Conservation (phyloP, 2,329 filamentous ascomycete species). For the Corinectria fuckeliana region DNA sequence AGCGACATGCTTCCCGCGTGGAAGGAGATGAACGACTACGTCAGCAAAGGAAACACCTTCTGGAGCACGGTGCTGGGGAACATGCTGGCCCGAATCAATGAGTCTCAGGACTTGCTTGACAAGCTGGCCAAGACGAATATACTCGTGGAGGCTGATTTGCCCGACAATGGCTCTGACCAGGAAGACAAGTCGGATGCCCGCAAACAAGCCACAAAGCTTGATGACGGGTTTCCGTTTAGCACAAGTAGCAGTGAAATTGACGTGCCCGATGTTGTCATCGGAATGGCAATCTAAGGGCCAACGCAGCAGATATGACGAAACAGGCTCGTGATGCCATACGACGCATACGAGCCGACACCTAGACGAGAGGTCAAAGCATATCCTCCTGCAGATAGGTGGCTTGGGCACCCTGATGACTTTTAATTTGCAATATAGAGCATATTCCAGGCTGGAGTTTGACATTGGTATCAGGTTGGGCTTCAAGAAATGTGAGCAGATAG, state of each 20-base stretch:
- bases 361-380: too few species aligned
- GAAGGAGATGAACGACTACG: neutral
- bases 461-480: too few species aligned
- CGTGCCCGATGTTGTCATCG: neutral
- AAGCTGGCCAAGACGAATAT: neutral
- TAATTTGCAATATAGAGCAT: too few species aligned
- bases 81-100: neutral
- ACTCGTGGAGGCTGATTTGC: neutral
- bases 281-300: neutral
- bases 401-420: too few species aligned
- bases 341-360: too few species aligned
- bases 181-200: too few species aligned
- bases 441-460: too few species aligned
- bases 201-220: neutral
- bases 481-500: too few species aligned
- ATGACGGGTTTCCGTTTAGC: neutral
- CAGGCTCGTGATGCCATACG: too few species aligned
- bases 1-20: neutral
- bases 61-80: neutral
- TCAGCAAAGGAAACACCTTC: neutral
- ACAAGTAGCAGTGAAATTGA: neutral
- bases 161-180: too few species aligned
- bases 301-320: neutral
- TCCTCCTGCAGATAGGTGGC: too few species aligned
- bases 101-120: neutral